Base-by-base conservation (phyloP, 352 stramenopile genomes). In the Phytophthora sansomeana region DNA sequence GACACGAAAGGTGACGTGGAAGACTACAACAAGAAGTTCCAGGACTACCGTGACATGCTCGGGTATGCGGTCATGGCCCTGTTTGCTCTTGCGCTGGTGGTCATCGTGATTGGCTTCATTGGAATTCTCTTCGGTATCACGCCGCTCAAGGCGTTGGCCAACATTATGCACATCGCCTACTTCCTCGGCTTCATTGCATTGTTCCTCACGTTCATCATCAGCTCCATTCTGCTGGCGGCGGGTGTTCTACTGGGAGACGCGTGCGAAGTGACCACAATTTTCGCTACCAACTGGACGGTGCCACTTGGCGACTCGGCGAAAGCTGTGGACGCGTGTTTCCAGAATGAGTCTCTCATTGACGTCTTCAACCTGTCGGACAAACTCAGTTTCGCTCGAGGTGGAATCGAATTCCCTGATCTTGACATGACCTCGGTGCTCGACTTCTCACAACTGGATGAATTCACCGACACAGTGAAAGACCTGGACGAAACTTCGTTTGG, bases 121-220 rank as follows among this genome's bases (percentile, higher is more conserved):
- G 84, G 84, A 5, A 69, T 92, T 17, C 69, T 92, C 32, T 89
- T 91, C 28, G 84, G 81, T 0, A 64, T 90, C 29, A 92, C 81
- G 21, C 78, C 80, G 1, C 57, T 86, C 29, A 89, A 89, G 48
- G 69, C 72, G 24, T 53, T 92, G 8, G 82, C 80, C 38, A 85
- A 88, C 58, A 75, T 92, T 65, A 89, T 92, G 66, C 81, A 92
- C 66, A 67, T 92, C 56, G 82, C 81, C 14, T 92, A 89, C 63
- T 74, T 90, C 48, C 61, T 92, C 26, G 84, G 81, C 7, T 90
- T 91, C 53, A 74, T 92, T 44, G 77, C 74, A 28, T 72, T 92
- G 21, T 72, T 90, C 48, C 42, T 92, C 16, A 85, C 75, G 6
- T 91, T 91, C 57, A 58, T 92, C 51, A 65, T 91, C 51, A 87